These are phyloP conservation scores for Eremothecium cymbalariae DNA, from an alignment of 1,139 yeast species.

Conservation along the genomic window DNA sequence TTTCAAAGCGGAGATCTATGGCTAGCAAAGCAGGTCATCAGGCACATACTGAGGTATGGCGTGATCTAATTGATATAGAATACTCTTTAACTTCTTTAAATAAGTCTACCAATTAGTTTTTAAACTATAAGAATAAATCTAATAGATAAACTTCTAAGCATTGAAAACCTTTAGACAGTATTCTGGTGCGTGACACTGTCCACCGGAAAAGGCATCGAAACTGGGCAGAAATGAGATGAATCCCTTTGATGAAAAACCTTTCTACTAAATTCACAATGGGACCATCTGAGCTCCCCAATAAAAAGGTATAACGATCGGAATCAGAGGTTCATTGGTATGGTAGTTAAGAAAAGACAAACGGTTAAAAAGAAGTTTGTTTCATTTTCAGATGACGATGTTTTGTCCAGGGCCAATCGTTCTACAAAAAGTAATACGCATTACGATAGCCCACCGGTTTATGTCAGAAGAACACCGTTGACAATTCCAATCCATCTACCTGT, in stretches of 20 bases:
- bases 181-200: too few relatives aligned
- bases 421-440: slow-evolving; percentile 23
- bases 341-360: slow-evolving; percentile 19
- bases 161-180: too few relatives aligned
- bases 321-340: slow-evolving; percentile 14
- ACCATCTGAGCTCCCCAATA: background rate
- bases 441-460: slow-evolving; percentile 29
- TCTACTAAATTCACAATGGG: background rate
- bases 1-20: slow-evolving; percentile 46
- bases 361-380: slow-evolving; percentile 33
- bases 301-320: background rate
- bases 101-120: too few relatives aligned
- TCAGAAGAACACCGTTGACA: slow-evolving; percentile 29
- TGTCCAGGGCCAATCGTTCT: slow-evolving; percentile 16
- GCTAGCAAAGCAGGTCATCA: slow-evolving; percentile 52
- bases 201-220: too few relatives aligned
- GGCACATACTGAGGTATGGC: slow-evolving; percentile 54
- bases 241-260: background rate
- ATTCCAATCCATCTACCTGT: slow-evolving; percentile 46
- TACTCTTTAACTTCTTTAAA: slow-evolving; percentile 31
- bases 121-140: too few relatives aligned
- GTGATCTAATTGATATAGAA: slow-evolving; percentile 51
- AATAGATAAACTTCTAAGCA: too few relatives aligned
- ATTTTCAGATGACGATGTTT: slow-evolving; percentile 33
- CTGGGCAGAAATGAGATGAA: too few relatives aligned